Conservation (phyloP, 495 filamentous ascomycete genomes). For the Xylaria venustula region DNA sequence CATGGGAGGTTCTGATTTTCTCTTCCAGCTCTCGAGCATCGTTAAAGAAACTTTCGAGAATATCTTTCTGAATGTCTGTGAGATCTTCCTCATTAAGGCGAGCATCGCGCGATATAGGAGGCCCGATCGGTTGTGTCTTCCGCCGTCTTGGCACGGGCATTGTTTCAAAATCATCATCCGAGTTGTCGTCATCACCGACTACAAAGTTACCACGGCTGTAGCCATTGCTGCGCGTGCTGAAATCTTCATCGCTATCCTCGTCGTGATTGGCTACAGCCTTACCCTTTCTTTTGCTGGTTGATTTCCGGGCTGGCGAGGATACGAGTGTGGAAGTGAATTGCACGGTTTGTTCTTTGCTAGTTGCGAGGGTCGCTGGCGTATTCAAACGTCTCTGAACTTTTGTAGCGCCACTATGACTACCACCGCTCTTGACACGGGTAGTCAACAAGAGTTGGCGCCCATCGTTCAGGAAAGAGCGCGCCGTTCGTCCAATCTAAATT, state of each 20-base stretch:
- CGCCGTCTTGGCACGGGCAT: constrained; percentile 36
- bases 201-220: constrained; percentile 55
- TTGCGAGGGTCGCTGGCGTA: constrained; percentile 23
- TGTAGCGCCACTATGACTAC: constrained; percentile 18
- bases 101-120: constrained; percentile 71
- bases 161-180: constrained; percentile 59
- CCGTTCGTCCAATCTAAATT: constrained; percentile 40
- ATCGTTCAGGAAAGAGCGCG: constrained; percentile 27
- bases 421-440: constrained; percentile 32
- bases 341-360: constrained; percentile 26
- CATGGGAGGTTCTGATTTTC: constrained; percentile 62
- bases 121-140: constrained; percentile 46
- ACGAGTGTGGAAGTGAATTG: constrained; percentile 69
- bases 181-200: constrained; percentile 44
- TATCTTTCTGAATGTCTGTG: constrained; percentile 44
- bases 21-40: constrained; percentile 67
- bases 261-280: constrained; percentile 39
- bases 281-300: constrained; percentile 42
- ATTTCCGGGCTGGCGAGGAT: constrained; percentile 68
- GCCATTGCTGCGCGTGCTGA: constrained; percentile 38
- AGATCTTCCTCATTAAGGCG: constrained; percentile 59
- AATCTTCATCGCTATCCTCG: constrained; percentile 37
- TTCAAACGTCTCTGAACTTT: constrained; percentile 15
- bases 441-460: constrained; percentile 30
- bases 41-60: constrained; percentile 65